Evolutionary conservation across 495 filamentous ascomycete species (phyloP), one percentile per base, ranked within the genome.

Genomic region (Halenospora varia): DNA sequence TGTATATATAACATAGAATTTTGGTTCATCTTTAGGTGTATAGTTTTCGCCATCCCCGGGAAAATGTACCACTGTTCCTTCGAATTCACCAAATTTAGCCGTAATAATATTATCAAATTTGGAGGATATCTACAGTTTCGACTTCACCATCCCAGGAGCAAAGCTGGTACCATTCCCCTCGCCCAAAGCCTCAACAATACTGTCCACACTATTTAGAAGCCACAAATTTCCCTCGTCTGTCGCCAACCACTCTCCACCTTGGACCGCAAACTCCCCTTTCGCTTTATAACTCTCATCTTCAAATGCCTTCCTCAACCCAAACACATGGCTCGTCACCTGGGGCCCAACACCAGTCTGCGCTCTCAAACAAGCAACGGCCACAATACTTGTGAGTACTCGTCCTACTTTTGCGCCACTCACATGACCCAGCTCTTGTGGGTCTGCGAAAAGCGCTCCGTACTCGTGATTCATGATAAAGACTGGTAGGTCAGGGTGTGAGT

Each of bases 311-410:
- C 85, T 66, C 66, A 89, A 61, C 2, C 88, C 88, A 73, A 87
- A 90, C 0, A 92, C 73, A 71, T 92, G 88, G 57, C 82, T 86
- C 6, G 83, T 70, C 6, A 92, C 88, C 74, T 92, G 88, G 20
- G 88, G 88, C 1, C 83, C 88, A 2, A 91, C 88, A 1, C 88
- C 88, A 10, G 83, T 84, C 73, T 92, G 88, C 48, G 88, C 79
- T 18, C 88, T 68, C 64, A 92, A 62, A 66, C 83, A 88, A 10
- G 87, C 73, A 29, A 92, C 73, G 0, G 88, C 88, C 4, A 89
- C 76, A 17, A 91, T 72, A 46, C 81, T 85, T 2, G 87, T 90
- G 53, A 85, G 62, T 2, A 84, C 75, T 13, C 88, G 67, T 0
- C 88, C 88, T 0, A 83, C 78, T 4, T 70, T 79, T 3, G 71